Evolutionary conservation across 169 alveolate genomes (phyloP).

Genomic region (Hepatocystis sp.): DNA sequence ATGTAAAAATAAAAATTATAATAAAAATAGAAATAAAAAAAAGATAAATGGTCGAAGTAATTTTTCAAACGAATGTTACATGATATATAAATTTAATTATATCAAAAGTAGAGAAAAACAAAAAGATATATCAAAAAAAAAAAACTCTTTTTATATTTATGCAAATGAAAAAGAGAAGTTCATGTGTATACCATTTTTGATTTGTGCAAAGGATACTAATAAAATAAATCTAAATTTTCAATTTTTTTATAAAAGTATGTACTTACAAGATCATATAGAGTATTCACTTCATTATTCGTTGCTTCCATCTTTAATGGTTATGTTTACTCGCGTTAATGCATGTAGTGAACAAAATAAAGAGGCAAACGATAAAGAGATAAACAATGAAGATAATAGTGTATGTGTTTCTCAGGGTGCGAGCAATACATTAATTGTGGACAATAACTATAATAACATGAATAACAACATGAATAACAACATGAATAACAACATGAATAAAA

Average conservation of each 20-base stretch:
- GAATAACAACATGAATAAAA: no score
- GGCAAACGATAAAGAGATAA: no score
- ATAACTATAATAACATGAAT: no score
- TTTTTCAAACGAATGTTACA: conserved; percentile 38
- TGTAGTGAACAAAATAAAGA: no score
- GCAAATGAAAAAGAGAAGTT: conserved; percentile 14
- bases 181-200: conserved; percentile 49
- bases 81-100: conserved; percentile 31
- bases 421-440: no score
- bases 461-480: no score
- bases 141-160: conserved; percentile 21
- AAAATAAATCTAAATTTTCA: conserved; percentile 31
- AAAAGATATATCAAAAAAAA: conserved; percentile 1
- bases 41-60: conserved; percentile 42
- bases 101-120: conserved; percentile 10
- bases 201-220: conserved; percentile 16
- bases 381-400: no score
- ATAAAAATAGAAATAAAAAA: background rate
- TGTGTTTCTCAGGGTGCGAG: no score
- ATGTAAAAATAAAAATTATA: background rate
- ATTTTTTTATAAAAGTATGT: conserved; percentile 20
- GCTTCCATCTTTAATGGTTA: conserved; percentile 35
- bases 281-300: conserved; percentile 11
- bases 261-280: conserved; percentile 12
- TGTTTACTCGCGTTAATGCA: conserved; percentile 19